Evolutionary conservation across 192 early-diverging fungal genomes (phyloP), one percentile per base, ranked within the genome.

Genomic region (Podochytrium sp.): DNA sequence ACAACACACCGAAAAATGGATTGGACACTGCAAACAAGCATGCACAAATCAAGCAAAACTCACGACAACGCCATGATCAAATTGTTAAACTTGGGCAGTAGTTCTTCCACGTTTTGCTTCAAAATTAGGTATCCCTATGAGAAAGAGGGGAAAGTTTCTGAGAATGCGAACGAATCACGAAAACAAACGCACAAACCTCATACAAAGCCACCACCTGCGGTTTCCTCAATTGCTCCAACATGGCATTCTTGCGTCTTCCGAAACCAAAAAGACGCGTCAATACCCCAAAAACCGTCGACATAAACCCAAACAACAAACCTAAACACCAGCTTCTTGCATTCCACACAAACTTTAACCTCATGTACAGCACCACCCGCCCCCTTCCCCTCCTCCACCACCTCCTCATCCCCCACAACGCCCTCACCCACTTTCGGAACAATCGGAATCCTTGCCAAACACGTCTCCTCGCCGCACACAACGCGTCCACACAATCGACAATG

Each of bases 401-500:
- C n/a, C n/a, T n/a, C n/a, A n/a, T n/a, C n/a, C n/a, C n/a, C n/a
- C n/a, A n/a, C n/a, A n/a, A n/a, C n/a, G n/a, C n/a, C n/a, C n/a
- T n/a, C n/a, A n/a, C n/a, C n/a, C n/a, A n/a, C 63, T 6, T 37
- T 10, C 2, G 62, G 57, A 20, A 62, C 16, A 3, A 76, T 65
- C 18, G 73, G 63, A n/a, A 74, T 40, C 16, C 23, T 72, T 16
- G 58, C 23, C 0, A 63, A 65, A 49, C 81, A 82, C 3, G 72
- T 74, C 1, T 55, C 59, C 18, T 40, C 7, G 1, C 81, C 81
- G 35, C 85, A 87, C 0, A 87, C 75, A 18, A 87, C 76, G 6
- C 76, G 56, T 2, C 85, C 85, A 56, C 85, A 87, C 40, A 87
- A 59, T 41, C 85, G 80, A 67, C 85, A 87, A 57, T 87, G 85